These are phyloP conservation scores for Diaporthe ilicicola DNA, from an alignment of 2,329 filamentous ascomycete species.

Conservation along the genomic window DNA sequence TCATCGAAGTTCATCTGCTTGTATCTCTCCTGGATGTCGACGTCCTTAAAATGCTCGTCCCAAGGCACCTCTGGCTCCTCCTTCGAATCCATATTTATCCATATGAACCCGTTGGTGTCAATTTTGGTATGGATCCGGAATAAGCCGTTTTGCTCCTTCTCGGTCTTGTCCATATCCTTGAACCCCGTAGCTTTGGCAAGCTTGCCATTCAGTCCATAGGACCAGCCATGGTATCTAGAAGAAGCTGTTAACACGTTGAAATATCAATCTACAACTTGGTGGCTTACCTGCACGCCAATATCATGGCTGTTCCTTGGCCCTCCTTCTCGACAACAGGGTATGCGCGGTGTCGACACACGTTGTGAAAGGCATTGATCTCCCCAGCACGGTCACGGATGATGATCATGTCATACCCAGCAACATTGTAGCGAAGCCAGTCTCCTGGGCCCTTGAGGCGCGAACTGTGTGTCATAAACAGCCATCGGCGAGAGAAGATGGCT, in stretches of 20 bases:
- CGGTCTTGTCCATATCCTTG: slow-evolving; percentile 46
- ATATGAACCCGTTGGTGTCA: slow-evolving; percentile 56
- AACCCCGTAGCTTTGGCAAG: slow-evolving; percentile 53
- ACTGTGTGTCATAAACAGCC: slow-evolving; percentile 47
- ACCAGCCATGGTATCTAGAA: slow-evolving; percentile 42
- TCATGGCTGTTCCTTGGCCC: slow-evolving; percentile 47
- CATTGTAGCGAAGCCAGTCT: slow-evolving; percentile 45
- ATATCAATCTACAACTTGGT: slow-evolving; percentile 31
- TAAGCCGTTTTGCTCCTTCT: slow-evolving; percentile 53
- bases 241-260: neutral
- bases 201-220: slow-evolving; percentile 50
- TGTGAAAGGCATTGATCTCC: slow-evolving; percentile 51
- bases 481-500: slow-evolving; percentile 51
- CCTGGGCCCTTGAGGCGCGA: slow-evolving; percentile 46
- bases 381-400: slow-evolving; percentile 45
- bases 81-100: slow-evolving; percentile 55
- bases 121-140: slow-evolving; percentile 55
- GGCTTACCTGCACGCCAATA: slow-evolving; percentile 53
- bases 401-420: slow-evolving; percentile 49
- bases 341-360: slow-evolving; percentile 53
- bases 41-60: slow-evolving; percentile 50
- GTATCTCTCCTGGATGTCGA: slow-evolving; percentile 37
- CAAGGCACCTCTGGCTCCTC: slow-evolving; percentile 49
- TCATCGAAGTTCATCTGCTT: slow-evolving; percentile 38
- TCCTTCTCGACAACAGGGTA: slow-evolving; percentile 50